Base-by-base conservation (phyloP, 2,329 filamentous ascomycete species). In the Talaromyces albobiverticillius region DNA sequence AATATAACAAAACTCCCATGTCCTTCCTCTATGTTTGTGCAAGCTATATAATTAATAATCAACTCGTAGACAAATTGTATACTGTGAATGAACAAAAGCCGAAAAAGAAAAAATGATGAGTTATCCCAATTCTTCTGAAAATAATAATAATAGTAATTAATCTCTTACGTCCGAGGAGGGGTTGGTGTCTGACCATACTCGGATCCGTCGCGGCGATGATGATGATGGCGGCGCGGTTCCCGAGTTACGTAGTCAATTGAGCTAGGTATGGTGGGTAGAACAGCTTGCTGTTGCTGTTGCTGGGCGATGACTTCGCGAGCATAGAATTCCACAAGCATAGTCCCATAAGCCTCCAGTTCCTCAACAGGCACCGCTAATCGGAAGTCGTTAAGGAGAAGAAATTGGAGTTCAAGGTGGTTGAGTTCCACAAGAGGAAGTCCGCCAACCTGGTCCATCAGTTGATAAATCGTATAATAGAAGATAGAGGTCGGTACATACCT, bases 301-400 rank as follows among this genome's bases (percentile, higher is more conserved):
- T 82, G 85, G 23, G 83, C 78, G 23, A 96, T 83, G 14, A 96
- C 87, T 70, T 99, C 94, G 51, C 93, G 82, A 0, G 91, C 93
- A 67, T 97, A 99, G 67, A 97, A 99, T 67, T 97, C 93, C 14
- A 99, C 94, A 11, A 99, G 79, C 93, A 97, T 97, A 1, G 94
- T 99, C 4, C 91, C 94, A 64, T 99, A 99, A 0, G 91, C 90
- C 71, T 99, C 94, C 56, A 99, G 83, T 65, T 97, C 93, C 74
- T 97, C 94, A 13, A 97, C 88, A 0, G 93, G 88, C 9, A 99
- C 88, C 2, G 90, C 90, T 14, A 99, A 85, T 56, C 93, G 86
- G 71, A 99, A 99, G 70, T 97, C 94, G 72, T 99, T 99, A 26
- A 99, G 80, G 2, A 96, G 80, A 4, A 99, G 80, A 67, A 99